Percentiles rank a stretch among this genome's conserved stretches.
Evolutionary conservation across 2,329 filamentous ascomycete species (phyloP).

Genomic region (Fusarium multiceps): DNA sequence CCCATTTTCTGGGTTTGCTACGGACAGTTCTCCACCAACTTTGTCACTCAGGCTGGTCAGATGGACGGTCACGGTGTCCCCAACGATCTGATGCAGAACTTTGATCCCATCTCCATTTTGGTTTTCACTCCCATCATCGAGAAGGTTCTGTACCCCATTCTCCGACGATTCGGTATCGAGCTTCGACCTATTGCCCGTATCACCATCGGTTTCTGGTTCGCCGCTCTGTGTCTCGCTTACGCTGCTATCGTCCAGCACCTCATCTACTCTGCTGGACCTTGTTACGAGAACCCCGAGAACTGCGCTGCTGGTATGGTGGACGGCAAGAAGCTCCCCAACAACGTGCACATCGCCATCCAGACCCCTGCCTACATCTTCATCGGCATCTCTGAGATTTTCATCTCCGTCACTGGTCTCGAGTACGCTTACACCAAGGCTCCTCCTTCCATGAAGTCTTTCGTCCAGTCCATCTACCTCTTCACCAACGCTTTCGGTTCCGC

Average conservation of each 20-base stretch:
- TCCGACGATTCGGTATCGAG: slow-evolving; percentile 67
- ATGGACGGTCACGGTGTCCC: slow-evolving; percentile 73
- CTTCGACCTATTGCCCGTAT: slow-evolving; percentile 76
- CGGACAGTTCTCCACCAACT: slow-evolving; percentile 74
- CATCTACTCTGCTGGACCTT: slow-evolving; percentile 66
- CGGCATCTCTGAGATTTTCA: slow-evolving; percentile 70
- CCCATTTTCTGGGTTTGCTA: slow-evolving; percentile 77
- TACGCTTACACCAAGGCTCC: slow-evolving; percentile 81
- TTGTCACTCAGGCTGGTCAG: slow-evolving; percentile 69
- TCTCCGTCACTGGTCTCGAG: slow-evolving; percentile 75
- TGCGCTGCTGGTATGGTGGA: slow-evolving; percentile 51
- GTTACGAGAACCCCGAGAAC: slow-evolving; percentile 58
- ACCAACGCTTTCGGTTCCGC: slow-evolving; percentile 69
- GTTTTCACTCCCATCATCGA: slow-evolving; percentile 75
- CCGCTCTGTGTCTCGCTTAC: slow-evolving; percentile 66
- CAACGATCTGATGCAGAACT: slow-evolving; percentile 76
- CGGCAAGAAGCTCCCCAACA: slow-evolving; percentile 51
- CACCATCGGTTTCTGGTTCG: slow-evolving; percentile 69
- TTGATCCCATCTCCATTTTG: slow-evolving; percentile 74
- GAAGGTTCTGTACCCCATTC: slow-evolving; percentile 68
- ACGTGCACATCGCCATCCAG: slow-evolving; percentile 66
- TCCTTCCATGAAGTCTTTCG: slow-evolving; percentile 73
- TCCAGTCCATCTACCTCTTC: slow-evolving; percentile 68
- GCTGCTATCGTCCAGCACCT: slow-evolving; percentile 69
- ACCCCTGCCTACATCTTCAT: slow-evolving; percentile 67